phyloP scores from a whole-genome alignment of 148 eudicot species.

The Chenopodium album region DNA sequence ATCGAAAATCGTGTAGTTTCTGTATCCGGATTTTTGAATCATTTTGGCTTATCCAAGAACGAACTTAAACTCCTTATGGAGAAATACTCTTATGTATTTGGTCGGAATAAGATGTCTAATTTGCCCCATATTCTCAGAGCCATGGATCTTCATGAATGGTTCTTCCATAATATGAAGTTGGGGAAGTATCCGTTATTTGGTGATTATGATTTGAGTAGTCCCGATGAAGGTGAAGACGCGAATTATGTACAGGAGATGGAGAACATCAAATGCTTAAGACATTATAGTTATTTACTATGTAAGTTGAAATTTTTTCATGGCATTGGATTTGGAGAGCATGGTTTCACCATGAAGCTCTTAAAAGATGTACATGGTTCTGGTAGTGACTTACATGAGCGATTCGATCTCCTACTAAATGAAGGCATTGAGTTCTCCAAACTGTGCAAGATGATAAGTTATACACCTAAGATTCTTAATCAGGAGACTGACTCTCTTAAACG shows the following conservation, averaged over 20 bases:
- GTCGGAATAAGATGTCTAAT: slow-evolving; percentile 55
- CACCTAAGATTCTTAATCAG: slow-evolving; percentile 65
- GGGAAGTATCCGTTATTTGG: slow-evolving; percentile 38
- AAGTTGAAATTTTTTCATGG: slow-evolving; percentile 61
- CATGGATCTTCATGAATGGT: slow-evolving; percentile 67
- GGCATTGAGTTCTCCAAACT: slow-evolving; percentile 57
- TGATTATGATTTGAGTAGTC: slow-evolving; percentile 33
- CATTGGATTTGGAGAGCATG: slow-evolving; percentile 71
- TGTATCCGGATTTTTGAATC: slow-evolving; percentile 48
- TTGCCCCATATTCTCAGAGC: slow-evolving; percentile 62
- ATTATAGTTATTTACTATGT: slow-evolving; percentile 24
- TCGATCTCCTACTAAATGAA: slow-evolving; percentile 48
- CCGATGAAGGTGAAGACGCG: slow-evolving; percentile 45
- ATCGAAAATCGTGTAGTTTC: slow-evolving; percentile 43
- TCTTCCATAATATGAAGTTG: slow-evolving; percentile 43
- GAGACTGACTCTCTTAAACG: slow-evolving; percentile 34
- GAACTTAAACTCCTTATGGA: slow-evolving; percentile 31
- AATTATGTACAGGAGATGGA: slow-evolving; percentile 35
- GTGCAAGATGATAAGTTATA: slow-evolving; percentile 48
- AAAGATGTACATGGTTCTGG: slow-evolving; percentile 36
- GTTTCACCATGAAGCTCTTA: slow-evolving; percentile 39
- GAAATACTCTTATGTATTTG: slow-evolving; percentile 56
- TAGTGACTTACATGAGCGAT: slow-evolving; percentile 50
- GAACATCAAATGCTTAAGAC: slow-evolving; percentile 31
- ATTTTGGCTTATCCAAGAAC: slow-evolving; percentile 41